phyloP scores from a whole-genome alignment of 2,329 filamentous ascomycete species.

The Aspergillus bombycis region DNA sequence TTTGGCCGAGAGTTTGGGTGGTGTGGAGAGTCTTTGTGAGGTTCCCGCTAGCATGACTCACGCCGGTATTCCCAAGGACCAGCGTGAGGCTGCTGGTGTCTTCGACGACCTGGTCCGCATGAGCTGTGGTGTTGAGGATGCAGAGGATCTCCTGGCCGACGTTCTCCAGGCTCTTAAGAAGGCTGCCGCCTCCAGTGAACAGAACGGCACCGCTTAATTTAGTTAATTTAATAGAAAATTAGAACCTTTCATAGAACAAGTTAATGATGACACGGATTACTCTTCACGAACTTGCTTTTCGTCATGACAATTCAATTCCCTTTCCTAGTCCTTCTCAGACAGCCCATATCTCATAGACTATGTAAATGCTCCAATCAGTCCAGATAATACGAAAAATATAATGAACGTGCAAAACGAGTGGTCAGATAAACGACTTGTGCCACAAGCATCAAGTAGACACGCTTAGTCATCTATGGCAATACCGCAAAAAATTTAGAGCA shows the following conservation, averaged over 20 bases:
- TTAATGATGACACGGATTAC: slow-evolving; percentile 13
- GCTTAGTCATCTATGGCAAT: slow-evolving; percentile 22
- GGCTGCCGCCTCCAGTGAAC: slow-evolving; percentile 59
- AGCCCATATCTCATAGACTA: neutral
- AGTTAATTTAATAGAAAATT: slow-evolving; percentile 8
- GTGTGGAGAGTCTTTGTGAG: slow-evolving; percentile 89
- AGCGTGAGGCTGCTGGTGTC: slow-evolving; percentile 89
- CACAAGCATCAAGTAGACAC: slow-evolving; percentile 1
- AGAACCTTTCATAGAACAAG: slow-evolving; percentile 15
- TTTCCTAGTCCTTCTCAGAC: neutral
- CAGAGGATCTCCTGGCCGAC: slow-evolving; percentile 79
- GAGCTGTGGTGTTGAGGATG: slow-evolving; percentile 93
- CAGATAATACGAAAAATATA: neutral
- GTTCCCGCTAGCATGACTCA: slow-evolving; percentile 97
- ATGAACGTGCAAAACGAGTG: neutral
- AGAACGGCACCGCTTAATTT: slow-evolving; percentile 39
- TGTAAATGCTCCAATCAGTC: neutral
- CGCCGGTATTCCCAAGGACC: slow-evolving; percentile 86
- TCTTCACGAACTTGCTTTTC: neutral
- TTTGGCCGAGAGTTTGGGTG: slow-evolving; percentile 87
- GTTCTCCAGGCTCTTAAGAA: slow-evolving; percentile 79
- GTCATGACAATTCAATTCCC: neutral
- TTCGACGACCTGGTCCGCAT: slow-evolving; percentile 92
- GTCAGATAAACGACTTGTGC: neutral
- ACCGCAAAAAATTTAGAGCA: slow-evolving; percentile 11